Evolutionary conservation across 2,329 filamentous ascomycete species (phyloP), one percentile per base, ranked within the genome.

Genomic region (Pseudogymnoascus sp.): DNA sequence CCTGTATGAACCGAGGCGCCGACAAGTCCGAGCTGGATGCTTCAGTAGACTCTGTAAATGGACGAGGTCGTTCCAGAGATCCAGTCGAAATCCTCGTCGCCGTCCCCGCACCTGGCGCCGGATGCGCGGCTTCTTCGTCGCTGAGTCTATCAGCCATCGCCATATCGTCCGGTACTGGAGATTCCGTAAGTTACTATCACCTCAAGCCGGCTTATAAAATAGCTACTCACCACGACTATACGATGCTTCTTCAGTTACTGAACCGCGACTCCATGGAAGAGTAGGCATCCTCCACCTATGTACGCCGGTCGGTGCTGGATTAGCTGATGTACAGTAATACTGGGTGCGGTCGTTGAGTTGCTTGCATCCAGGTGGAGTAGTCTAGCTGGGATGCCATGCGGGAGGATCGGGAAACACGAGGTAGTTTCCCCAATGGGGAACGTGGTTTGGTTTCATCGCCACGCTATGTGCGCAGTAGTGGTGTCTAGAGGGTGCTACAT

Each of bases 1-100:
- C 82, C 70, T 85, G 82, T 65, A 86, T 74, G 71, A 87, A 86
- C 64, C 83, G 82, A 64, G 84, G 84, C n/a, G 81, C 33, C 3
- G 50, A 57, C 50, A 57, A 57, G 28, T 57, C 50, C 15, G 50
- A 57, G 50, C 50, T 33, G 10, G 50, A 57, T 13, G 50, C 28
- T 1, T 17, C 19, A 1, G 50, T 33, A 8, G 15, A 6, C 26
- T 57, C 50, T n/a, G 50, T 57, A 17, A 13, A n/a, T 57, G 50
- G 50, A 19, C 28, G 50, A 1, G 50, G 50, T 7, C n/a, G 50
- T 33, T 35, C 40, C 15, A 28, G 60, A 23, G 26, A 62, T 44
- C 13, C 23, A 23, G 36, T 64, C n/a, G 28, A 61, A 19, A n/a
- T 63, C 17, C 72, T 62, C 17, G 9, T 63, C 62, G 38, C 68